These are phyloP conservation scores for Trichophyton mentagrophytes DNA, from an alignment of 2,329 filamentous ascomycete species.

Conservation along the genomic window DNA sequence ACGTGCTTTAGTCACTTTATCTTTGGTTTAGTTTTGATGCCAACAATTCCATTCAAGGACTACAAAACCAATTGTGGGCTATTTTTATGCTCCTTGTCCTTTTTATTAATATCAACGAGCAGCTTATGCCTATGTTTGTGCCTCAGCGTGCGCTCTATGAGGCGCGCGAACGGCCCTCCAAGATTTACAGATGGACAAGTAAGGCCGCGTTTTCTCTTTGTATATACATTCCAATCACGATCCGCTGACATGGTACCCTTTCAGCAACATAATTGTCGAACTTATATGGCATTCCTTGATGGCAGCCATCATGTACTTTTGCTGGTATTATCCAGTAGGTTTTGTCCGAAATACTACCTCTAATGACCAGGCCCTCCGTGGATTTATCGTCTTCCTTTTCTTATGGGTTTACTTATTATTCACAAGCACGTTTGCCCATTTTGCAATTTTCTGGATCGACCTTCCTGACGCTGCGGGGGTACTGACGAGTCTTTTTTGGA, in stretches of 20 bases:
- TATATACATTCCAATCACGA: neutral
- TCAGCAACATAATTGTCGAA: constrained; percentile 53
- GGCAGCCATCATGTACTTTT: constrained; percentile 49
- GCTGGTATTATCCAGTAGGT: constrained; percentile 55
- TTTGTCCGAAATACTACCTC: constrained; percentile 33
- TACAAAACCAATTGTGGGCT: constrained; percentile 83
- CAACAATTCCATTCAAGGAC: constrained; percentile 60
- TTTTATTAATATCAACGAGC: constrained; percentile 48
- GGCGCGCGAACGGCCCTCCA: constrained; percentile 48
- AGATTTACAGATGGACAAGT: constrained; percentile 55
- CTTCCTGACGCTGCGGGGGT: constrained; percentile 55
- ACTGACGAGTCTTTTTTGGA: constrained; percentile 47
- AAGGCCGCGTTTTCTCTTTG: constrained; percentile 26
- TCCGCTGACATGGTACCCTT: neutral
- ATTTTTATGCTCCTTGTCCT: constrained; percentile 76
- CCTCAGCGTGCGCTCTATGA: constrained; percentile 48
- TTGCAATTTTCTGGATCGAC: constrained; percentile 57
- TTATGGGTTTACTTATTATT: constrained; percentile 56
- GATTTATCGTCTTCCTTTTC: constrained; percentile 53
- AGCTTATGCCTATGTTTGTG: constrained; percentile 48
- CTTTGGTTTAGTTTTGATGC: constrained; percentile 73
- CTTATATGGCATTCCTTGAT: constrained; percentile 53
- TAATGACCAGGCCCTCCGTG: constrained; percentile 37
- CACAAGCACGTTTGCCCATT: constrained; percentile 57
- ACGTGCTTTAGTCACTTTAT: constrained; percentile 44